Evolutionary conservation across 1,284 basidiomycete species (phyloP), one percentile per base, ranked within the genome.

Genomic region (Porodaedalea pini): DNA sequence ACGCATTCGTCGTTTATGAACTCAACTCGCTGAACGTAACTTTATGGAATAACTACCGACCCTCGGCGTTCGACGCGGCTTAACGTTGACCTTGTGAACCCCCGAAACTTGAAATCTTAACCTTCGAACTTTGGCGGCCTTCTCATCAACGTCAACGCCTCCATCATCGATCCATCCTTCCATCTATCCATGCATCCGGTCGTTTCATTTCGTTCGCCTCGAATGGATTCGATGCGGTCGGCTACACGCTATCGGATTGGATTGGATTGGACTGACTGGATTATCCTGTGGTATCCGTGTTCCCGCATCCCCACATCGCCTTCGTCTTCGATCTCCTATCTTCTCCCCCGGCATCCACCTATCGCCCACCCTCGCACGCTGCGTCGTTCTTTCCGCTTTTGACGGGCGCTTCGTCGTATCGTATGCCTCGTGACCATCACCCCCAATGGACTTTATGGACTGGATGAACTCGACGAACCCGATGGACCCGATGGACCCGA

Each of bases 101-200:
- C 25, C n/a, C 10, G 44, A 25, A 2, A 34, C 31, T 47, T 47
- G 45, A 5, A 47, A 47, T 31, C 23, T 47, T 29, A 31, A 47
- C 45, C 45, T 47, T 47, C 45, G 29, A 25, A 47, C 15, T 31
- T 4, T 6, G n/a, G 29, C 25, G 41, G 19, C 17, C 45, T 17
- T 47, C 45, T 25, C n/a, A 31, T 31, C 45, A 31, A 47, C 44
- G 44, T 45, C 44, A 45, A 45, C 25, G 19, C 44, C 44, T 25
- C 21, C 23, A 45, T 27, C 45, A 47, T 29, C 6, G 7, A 34
- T 31, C 25, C n/a, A 15, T 47, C n/a, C n/a, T 25, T 47, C 45
- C 25, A 31, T 11, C 13, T 47, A 15, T 29, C 13, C 41, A n/a
- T n/a, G n/a, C n/a, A 29, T 47, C 23, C 45, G 32, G 13, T 34